Evolutionary conservation across 768 basidiomycete genomes (phyloP), one percentile per base, ranked within the genome.

Genomic region (Leccinum arenicola): DNA sequence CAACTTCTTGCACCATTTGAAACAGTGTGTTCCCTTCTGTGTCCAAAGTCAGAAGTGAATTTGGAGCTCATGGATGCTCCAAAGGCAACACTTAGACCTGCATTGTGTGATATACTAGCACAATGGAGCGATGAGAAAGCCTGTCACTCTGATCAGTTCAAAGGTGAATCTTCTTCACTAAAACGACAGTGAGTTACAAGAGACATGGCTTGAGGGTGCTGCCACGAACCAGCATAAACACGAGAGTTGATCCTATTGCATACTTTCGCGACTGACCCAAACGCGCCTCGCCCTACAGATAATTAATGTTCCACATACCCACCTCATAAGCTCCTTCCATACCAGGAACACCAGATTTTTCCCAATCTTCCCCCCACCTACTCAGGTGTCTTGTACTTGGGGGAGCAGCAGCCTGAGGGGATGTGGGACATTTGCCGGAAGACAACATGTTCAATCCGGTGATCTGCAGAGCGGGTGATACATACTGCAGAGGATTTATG

Each of bases 181-280:
- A 31, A 38, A 50, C 21, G 23, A 40, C 48, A 14, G 48, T 60
- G 17, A 63, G 53, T 4, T 31, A 31, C 31, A 31, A 31, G 31
- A 31, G 31, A 31, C 31, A 17, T 27, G 53, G 23, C 23, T 25
- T 11, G 4, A 7, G 38, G 15, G 47, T 5, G 14, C 3, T 21
- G 15, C 35, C 21, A 76, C 80, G 10, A 55, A 86, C 88, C 87
- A 12, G 91, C 92, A 69, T 94, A 95, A 57, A 93, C 89, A 23
- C 90, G 80, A 11, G 79, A 82, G 68, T 97, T 95, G 21, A 95
- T 86, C 76, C 86, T 91, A 67, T 96, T 94, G 50, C 88, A 81
- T 3, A 93, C 95, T 70, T 97, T 97, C 33, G 96, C 93, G 0
- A 97, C 94, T n/a, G 92, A 91, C 0, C 94, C 94, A 71, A 93